Conservation (phyloP, 2,329 filamentous ascomycete genomes). For the Pleomassaria siparia region DNA sequence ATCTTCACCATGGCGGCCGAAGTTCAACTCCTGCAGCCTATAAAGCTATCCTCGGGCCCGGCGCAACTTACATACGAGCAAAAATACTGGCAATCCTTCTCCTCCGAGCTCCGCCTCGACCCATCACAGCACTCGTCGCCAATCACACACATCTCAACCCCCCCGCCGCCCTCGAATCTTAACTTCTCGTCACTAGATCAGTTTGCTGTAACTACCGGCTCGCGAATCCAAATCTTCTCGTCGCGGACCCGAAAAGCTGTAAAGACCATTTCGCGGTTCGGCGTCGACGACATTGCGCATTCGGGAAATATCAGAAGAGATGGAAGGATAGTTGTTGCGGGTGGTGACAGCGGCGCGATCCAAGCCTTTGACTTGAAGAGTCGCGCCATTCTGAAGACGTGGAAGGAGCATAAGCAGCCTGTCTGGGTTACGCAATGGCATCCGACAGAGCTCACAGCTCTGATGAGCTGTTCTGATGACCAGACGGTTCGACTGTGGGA, state of each 20-base stretch:
- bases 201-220: conserved; percentile 93
- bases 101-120: conserved; percentile 78
- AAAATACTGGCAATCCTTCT: conserved; percentile 94
- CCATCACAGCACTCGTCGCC: conserved; percentile 88
- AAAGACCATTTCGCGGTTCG: conserved; percentile 91
- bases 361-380: conserved; percentile 94
- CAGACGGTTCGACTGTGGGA: conserved; percentile 94
- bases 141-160: conserved; percentile 83
- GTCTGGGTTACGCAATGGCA: conserved; percentile 92
- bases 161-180: conserved; percentile 49
- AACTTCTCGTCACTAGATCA: conserved; percentile 57
- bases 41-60: conserved; percentile 82
- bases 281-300: conserved; percentile 76
- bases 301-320: conserved; percentile 87
- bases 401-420: conserved; percentile 91
- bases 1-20: conserved; percentile 80
- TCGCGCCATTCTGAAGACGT: conserved; percentile 90
- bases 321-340: conserved; percentile 84
- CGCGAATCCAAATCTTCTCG: conserved; percentile 90
- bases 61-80: conserved; percentile 87
- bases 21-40: conserved; percentile 74
- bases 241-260: conserved; percentile 86
- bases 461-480: conserved; percentile 92
- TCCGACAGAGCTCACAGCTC: conserved; percentile 78
- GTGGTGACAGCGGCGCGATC: conserved; percentile 87